Percentiles rank a stretch among this genome's conserved stretches.
These are phyloP conservation scores for Neurospora sp. DNA, from an alignment of 495 filamentous ascomycete species.

Conservation along the genomic window DNA sequence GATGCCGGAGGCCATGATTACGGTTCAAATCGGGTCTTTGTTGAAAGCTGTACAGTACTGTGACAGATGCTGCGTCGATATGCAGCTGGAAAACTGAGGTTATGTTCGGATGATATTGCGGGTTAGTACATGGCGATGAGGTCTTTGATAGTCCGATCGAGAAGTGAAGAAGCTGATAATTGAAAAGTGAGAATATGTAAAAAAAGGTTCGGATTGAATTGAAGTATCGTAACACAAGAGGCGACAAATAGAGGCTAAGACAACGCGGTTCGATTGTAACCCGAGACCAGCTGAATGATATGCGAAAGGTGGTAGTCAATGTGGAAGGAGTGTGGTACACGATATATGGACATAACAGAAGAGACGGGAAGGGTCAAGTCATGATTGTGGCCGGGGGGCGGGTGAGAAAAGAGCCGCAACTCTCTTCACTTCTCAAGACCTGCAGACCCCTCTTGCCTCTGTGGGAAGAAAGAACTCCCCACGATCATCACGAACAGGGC, in stretches of 20 bases:
- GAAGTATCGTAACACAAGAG: background rate
- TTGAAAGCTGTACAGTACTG: background rate
- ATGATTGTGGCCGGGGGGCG: background rate
- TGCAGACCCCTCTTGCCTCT: background rate
- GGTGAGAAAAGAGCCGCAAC: background rate
- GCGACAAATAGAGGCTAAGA: background rate
- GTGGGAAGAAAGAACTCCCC: background rate
- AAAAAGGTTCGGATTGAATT: background rate
- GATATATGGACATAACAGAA: background rate
- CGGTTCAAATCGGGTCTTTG: background rate
- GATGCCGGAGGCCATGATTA: constrained; percentile 38
- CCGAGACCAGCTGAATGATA: background rate
- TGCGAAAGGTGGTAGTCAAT: background rate
- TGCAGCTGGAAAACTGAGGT: background rate
- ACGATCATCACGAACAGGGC: background rate
- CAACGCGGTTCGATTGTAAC: background rate
- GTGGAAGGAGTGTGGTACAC: background rate
- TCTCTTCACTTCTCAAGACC: too few species aligned
- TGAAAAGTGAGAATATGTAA: background rate
- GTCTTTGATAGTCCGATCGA: background rate
- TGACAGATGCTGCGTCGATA: background rate
- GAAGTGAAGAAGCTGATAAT: background rate
- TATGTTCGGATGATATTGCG: background rate
- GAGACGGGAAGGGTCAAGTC: background rate
- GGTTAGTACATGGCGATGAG: background rate